Percentiles rank a stretch among this genome's conserved stretches.
Evolutionary conservation across 345 rosid genomes (phyloP).

Genomic region (Pseudoturritis turrita): DNA sequence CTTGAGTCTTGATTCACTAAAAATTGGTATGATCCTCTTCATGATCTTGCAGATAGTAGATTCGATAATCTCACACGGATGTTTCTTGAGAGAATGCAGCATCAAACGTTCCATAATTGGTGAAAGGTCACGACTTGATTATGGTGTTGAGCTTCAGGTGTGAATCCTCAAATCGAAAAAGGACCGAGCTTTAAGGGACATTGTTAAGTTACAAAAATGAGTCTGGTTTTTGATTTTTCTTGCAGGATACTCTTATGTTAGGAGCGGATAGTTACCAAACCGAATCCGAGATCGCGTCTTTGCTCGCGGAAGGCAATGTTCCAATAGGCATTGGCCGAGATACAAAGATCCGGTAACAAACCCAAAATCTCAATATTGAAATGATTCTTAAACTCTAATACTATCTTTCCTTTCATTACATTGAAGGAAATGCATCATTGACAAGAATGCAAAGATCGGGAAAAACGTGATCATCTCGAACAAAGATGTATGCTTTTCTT

Average conservation of each 20-base stretch:
- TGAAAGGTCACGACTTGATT: constrained; percentile 86
- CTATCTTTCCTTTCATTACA: background rate
- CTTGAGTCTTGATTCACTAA: background rate
- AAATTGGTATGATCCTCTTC: background rate
- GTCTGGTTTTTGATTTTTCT: background rate
- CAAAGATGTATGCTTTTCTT: constrained; percentile 55
- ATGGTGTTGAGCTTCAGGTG: constrained; percentile 84
- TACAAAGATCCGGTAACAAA: constrained; percentile 67
- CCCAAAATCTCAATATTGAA: background rate
- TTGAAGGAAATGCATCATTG: constrained; percentile 83
- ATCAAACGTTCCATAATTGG: constrained; percentile 80
- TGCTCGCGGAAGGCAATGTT: constrained; percentile 77
- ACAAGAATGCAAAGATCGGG: constrained; percentile 91
- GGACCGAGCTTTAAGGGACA: background rate
- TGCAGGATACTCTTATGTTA: constrained; percentile 83
- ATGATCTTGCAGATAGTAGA: constrained; percentile 54
- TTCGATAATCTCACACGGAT: constrained; percentile 91
- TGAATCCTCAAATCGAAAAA: background rate
- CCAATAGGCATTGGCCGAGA: constrained; percentile 83
- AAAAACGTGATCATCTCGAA: constrained; percentile 73
- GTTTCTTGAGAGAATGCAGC: constrained; percentile 82
- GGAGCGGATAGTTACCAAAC: constrained; percentile 95
- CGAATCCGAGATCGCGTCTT: constrained; percentile 85
- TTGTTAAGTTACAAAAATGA: background rate
- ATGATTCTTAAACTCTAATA: constrained; percentile 8